Evolutionary conservation across 768 basidiomycete genomes (phyloP), one percentile per base, ranked within the genome.

Genomic region (Epithele typhae): DNA sequence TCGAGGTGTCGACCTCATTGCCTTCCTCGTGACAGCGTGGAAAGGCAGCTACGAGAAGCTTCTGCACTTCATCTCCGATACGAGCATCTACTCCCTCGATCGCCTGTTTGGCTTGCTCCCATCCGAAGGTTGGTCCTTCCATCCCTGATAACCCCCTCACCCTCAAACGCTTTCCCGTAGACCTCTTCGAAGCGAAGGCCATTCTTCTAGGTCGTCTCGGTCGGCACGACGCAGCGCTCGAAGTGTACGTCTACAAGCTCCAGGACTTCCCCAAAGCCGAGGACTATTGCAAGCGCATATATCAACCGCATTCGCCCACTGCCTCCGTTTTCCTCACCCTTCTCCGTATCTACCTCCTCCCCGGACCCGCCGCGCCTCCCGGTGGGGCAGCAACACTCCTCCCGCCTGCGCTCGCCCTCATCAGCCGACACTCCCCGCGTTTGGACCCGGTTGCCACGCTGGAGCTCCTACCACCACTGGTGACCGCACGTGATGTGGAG

Each of bases 191-290:
- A 64, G 92, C 90, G 14, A 82, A 92, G 34, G 96, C 96, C 0
- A 83, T 97, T 48, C 75, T 99, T 6, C 71, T 97, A 9, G 96
- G 96, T 9, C 77, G 87, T 37, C 74, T 97, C 50, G 92, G 88
- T 1, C 81, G 90, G 44, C 95, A 98, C 51, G 92, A 96, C 51
- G 90, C 85, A 51, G 93, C 95, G 0, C 77, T 98, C n/a, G 91
- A 94, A 59, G 77, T 95, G 12, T 99, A 98, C 62, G 92, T 94
- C 5, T 87, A 97, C 60, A 80, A 82, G 27, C 72, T 98, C 25
- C 77, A 83, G 32, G 87, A 94, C 59, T 92, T 85, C 62, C 51
- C 67, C 22, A 92, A 92, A 52, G 96, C 96, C 0, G 96, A 98
- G 70, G 82, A 87, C 91, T 93, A 99, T 63, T 99, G 96, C 73